A percentile compares a stretch with the other conserved stretches of the same genome.
Conservation (phyloP, 2,329 filamentous ascomycete genomes). For the Raffaelea deltoideospora region DNA sequence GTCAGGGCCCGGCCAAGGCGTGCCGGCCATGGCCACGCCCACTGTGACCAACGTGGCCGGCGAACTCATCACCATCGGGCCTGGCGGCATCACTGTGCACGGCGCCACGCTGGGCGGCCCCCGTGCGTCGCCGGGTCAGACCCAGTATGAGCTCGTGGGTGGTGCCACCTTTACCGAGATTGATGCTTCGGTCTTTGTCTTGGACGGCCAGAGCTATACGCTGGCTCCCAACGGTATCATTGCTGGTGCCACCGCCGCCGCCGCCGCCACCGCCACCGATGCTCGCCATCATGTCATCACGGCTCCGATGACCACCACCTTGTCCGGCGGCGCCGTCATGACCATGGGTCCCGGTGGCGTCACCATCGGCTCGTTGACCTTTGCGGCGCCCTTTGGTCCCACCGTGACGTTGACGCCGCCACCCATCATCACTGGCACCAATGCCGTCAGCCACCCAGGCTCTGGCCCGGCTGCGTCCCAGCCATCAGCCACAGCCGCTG, state of each 20-base stretch:
- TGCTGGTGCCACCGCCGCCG: too few species aligned
- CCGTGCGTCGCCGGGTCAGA: constrained; percentile 18
- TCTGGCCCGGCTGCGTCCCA: too few species aligned
- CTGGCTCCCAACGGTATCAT: too few species aligned
- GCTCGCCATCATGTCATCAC: constrained; percentile 28
- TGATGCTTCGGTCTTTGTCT: constrained; percentile 30
- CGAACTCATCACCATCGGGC: constrained; percentile 34
- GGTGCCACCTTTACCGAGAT: constrained; percentile 36
- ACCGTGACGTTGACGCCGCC: constrained; percentile 22
- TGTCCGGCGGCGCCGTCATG: constrained; percentile 23
- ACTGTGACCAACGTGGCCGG: constrained; percentile 27
- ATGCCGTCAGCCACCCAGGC: too few species aligned
- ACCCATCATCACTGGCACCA: too few species aligned
- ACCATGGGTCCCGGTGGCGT: constrained; percentile 36
- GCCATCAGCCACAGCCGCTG: too few species aligned
- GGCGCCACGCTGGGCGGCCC: constrained; percentile 28
- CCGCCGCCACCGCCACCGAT: constrained; percentile 30
- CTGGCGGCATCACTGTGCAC: constrained; percentile 24
- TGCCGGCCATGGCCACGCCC: constrained; percentile 9
- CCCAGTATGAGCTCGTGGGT: constrained; percentile 31
- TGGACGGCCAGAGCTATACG: constrained; percentile 34
- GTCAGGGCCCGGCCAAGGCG: too few species aligned
- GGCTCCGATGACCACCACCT: too few species aligned
- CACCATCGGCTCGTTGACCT: constrained; percentile 26
- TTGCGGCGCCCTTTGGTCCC: constrained; percentile 29